Evolutionary conservation across 2,329 filamentous ascomycete species (phyloP), one percentile per base, ranked within the genome.

Genomic region (Calonectria leucothoes): DNA sequence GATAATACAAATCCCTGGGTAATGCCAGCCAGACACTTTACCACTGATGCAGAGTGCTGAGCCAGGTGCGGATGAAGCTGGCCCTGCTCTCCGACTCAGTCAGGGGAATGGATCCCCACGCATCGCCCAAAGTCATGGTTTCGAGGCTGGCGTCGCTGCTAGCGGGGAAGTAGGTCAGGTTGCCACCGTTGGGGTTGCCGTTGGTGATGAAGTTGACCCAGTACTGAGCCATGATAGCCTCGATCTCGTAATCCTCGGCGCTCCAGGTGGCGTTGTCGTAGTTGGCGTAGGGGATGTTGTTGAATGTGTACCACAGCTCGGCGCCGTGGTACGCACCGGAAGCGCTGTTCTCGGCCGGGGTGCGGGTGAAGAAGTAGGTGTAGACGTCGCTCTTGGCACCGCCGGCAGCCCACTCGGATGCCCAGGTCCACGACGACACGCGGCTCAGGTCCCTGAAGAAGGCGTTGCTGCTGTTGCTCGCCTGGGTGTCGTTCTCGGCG

Each of bases 201-300:
- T 31, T 68, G 17, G 37, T 68, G 27, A 49, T 68, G 27, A 68
- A 68, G 29, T 68, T 68, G 20, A 59, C 66, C 66, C 52, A 68
- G 52, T 59, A 68, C 52, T 68, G 51, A 6, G 66, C 27, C 66
- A 59, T 68, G 20, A 35, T 45, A 4, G 39, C 7, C 37, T 68
- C 66, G 8, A 48, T n/a, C 17, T 23, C 27, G 23, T 68, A 68
- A 10, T 68, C 66, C 27, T 59, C 51, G 5, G 37, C 4, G 42
- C 25, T 48, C 66, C 37, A 68, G 20, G 66, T 68, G 7, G 31
- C 66, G 14, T 68, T 49, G 51, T 33, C 25, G 20, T 68, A 68
- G 20, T n/a, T 59, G 17, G 66, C 52, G 17, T 68, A 68, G 17
- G 66, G 66, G 20, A 68, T 68, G 51, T 68, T 68, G 66, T 68